Percentiles rank a stretch among this genome's conserved stretches.
phyloP scores from a whole-genome alignment of 2,329 filamentous ascomycete species.

The Celoporthe dispersa region DNA sequence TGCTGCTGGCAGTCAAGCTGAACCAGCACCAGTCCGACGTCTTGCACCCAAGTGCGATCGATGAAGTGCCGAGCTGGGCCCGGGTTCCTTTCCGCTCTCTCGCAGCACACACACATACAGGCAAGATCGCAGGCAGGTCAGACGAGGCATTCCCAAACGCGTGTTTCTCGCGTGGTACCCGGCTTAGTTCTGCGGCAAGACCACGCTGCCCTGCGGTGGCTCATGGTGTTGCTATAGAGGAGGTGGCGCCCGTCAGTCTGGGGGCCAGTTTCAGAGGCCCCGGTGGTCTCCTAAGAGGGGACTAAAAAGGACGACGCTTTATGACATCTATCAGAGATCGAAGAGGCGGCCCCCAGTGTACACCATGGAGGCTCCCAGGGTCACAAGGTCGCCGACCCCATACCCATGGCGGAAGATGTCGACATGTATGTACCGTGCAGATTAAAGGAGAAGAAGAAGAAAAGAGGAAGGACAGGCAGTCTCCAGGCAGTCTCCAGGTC shows the following conservation, averaged over 20 bases:
- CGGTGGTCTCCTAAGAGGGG: background rate
- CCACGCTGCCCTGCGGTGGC: conserved; percentile 12
- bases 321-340: background rate
- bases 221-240: background rate
- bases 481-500: background rate
- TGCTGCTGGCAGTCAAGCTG: background rate
- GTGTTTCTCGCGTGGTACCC: conserved; percentile 7
- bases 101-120: background rate
- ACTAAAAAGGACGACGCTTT: background rate
- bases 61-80: background rate
- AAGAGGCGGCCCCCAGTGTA: background rate
- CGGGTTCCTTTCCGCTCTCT: background rate
- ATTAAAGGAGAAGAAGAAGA: background rate
- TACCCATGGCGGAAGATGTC: background rate
- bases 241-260: background rate
- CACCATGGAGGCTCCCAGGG: background rate
- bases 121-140: background rate
- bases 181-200: conserved; percentile 8
- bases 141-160: background rate
- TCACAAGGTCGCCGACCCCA: background rate
- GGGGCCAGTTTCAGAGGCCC: conserved; percentile 11
- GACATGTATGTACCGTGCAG: background rate
- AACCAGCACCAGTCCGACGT: background rate
- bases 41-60: background rate
- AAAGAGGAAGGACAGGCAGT: too few species aligned